Conservation (phyloP, 441 rosid genomes). For the Adansonia gregorii region DNA sequence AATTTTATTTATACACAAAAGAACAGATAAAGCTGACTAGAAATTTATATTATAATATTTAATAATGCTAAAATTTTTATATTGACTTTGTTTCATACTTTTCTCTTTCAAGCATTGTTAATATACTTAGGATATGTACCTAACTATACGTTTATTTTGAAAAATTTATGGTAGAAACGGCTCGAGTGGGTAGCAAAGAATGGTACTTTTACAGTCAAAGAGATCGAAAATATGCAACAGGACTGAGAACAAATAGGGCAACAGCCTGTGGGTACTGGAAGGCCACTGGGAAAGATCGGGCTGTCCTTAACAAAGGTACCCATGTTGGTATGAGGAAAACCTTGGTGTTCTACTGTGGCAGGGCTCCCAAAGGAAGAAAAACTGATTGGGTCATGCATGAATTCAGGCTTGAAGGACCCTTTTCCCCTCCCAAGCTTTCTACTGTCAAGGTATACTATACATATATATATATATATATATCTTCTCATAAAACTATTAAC, state of each 20-base stretch:
- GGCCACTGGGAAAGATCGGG: conserved; percentile 64
- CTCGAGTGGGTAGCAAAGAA: conserved; percentile 61
- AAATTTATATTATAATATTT: neutral
- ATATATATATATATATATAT: too few species aligned
- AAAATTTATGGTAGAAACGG: conserved; percentile 38
- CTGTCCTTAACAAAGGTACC: conserved; percentile 40
- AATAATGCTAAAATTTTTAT: neutral
- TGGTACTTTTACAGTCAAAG: conserved; percentile 68
- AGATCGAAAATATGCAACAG: conserved; percentile 69
- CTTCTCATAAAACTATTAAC: neutral
- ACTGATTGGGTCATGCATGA: conserved; percentile 75
- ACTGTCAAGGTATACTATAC: conserved; percentile 40
- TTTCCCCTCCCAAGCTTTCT: conserved; percentile 35
- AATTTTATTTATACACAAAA: neutral
- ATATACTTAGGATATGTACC: neutral
- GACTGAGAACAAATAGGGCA: conserved; percentile 59
- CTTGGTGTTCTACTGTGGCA: conserved; percentile 62
- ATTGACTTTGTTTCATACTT: neutral
- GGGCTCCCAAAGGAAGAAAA: conserved; percentile 68
- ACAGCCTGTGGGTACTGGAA: conserved; percentile 64
- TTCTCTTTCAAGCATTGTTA: neutral
- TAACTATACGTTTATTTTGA: neutral
- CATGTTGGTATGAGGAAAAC: conserved; percentile 72
- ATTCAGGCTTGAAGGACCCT: conserved; percentile 51
- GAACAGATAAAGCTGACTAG: neutral